Evolutionary conservation across 1,139 yeast genomes (phyloP).

Genomic region (Geotrichum restrictum): DNA sequence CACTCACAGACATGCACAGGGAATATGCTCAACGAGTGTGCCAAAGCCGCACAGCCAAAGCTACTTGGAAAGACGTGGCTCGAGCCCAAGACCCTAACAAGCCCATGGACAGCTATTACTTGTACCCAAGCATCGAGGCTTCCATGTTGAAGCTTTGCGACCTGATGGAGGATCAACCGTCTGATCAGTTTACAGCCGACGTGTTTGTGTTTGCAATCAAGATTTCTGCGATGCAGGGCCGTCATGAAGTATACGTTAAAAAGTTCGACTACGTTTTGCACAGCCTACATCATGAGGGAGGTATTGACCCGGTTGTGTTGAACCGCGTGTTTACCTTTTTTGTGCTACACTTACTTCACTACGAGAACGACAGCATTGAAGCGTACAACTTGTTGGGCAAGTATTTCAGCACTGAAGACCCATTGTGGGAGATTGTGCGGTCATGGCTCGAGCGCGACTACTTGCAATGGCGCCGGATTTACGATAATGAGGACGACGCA

Average conservation of each 20-base stretch:
- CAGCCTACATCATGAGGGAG: conserved; percentile 20
- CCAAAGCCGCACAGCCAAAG: background rate
- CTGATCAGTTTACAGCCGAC: conserved; percentile 23
- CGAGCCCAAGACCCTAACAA: conserved; percentile 4
- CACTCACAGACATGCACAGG: background rate
- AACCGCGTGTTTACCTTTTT: conserved; percentile 22
- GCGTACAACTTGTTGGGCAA: conserved; percentile 24
- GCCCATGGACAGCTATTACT: background rate
- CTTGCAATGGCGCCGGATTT: conserved; percentile 25
- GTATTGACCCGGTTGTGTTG: conserved; percentile 8
- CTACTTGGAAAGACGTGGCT: conserved; percentile 6
- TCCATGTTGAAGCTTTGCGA: conserved; percentile 23
- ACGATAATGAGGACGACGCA: conserved; percentile 22
- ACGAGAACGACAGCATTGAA: conserved; percentile 21
- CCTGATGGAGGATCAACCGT: conserved; percentile 22
- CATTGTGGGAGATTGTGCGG: conserved; percentile 22
- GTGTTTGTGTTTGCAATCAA: conserved; percentile 25
- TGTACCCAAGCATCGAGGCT: conserved; percentile 9
- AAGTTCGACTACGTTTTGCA: conserved; percentile 25
- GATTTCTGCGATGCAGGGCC: conserved; percentile 26
- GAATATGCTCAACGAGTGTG: conserved; percentile 10
- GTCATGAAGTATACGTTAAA: conserved; percentile 27
- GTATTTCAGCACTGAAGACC: conserved; percentile 23
- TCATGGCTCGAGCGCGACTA: conserved; percentile 28
- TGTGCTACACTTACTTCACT: conserved; percentile 26